Evolutionary conservation across 2,329 filamentous ascomycete species (phyloP), one percentile per base, ranked within the genome.

Genomic region (Coniosporium tulheliwenetii): DNA sequence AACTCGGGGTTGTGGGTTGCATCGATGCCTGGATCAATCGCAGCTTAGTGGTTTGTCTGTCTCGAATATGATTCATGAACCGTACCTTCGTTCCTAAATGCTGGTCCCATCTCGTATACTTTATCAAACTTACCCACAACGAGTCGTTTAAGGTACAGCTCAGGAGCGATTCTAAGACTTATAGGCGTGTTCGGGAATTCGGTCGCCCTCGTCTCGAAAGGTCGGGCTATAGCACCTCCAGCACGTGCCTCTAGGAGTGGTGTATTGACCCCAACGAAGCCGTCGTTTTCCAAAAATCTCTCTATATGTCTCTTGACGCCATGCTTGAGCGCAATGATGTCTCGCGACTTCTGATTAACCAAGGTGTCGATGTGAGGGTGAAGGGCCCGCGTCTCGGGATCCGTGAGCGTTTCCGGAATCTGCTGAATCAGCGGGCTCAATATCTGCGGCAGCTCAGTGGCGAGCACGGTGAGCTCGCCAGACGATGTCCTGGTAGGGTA

Each of bases 1-100:
- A 96, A 98, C 56, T 98, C 91, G 0, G 91, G 89, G 55, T 98
- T 98, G 58, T 98, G 91, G 0, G 85, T 94, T 29, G 73, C 74
- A 58, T 95, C 87, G 31, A 94, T 60, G 1, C 72, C 71, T 67
- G 32, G 39, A 31, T 7, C 3, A 38, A 26, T 33, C n/a, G 34
- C 19, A 26, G 19, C 19, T 19, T 37, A 19, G 34, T 16, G 5
- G 42, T 19, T 15, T 1, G 15, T 10, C 5, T 30, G 12, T 40
- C 9, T n/a, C 10, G 14, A 19, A 26, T 7, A 16, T 10, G 8
- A 44, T n/a, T 1, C n/a, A 8, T 14, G 7, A 14, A n/a, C 12
- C 51, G 37, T 64, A 58, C 85, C 85, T 64, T 98, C 91, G 56
- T 98, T 98, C 36, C 91, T 77, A 61, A 98, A 98, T 10, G 79